phyloP scores from a whole-genome alignment of 129 eudicot species.

The Solidago caesia region DNA sequence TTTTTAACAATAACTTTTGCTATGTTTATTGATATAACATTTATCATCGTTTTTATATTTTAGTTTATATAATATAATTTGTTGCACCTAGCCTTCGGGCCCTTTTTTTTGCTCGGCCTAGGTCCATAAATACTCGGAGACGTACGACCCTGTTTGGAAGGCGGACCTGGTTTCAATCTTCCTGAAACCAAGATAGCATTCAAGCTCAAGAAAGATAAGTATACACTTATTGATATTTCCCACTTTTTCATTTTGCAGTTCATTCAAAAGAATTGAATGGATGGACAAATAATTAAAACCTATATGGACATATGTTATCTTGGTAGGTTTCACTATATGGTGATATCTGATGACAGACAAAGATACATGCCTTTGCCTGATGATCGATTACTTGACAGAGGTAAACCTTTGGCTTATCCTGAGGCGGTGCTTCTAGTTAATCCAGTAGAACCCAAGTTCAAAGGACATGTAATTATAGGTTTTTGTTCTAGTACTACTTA shows the following conservation, averaged over 20 bases:
- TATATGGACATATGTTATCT: neutral
- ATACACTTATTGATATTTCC: constrained; percentile 25
- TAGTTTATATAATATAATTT: too few relatives aligned
- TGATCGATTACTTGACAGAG: constrained; percentile 58
- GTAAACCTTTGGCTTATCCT: constrained; percentile 68
- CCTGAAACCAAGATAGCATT: constrained; percentile 69
- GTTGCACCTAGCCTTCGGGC: too few relatives aligned
- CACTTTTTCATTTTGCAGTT: neutral
- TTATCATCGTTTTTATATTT: too few relatives aligned
- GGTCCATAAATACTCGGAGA: too few relatives aligned
- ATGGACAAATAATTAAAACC: neutral
- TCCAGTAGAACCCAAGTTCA: constrained; percentile 80
- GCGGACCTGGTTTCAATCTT: constrained; percentile 74
- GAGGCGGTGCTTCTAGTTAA: constrained; percentile 81
- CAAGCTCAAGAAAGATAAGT: constrained; percentile 86
- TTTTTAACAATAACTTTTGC: too few relatives aligned
- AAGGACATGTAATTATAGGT: constrained; percentile 66
- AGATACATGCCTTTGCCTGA: constrained; percentile 74
- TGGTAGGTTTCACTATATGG: constrained; percentile 87
- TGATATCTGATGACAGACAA: constrained; percentile 74
- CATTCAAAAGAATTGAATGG: neutral
- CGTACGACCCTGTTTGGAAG: constrained; percentile 62
- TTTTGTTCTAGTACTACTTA: neutral
- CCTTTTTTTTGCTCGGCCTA: too few relatives aligned
- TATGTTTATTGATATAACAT: too few relatives aligned